These are phyloP conservation scores for Ophiostoma ulmi DNA, from an alignment of 2,329 filamentous ascomycete species.

Conservation along the genomic window DNA sequence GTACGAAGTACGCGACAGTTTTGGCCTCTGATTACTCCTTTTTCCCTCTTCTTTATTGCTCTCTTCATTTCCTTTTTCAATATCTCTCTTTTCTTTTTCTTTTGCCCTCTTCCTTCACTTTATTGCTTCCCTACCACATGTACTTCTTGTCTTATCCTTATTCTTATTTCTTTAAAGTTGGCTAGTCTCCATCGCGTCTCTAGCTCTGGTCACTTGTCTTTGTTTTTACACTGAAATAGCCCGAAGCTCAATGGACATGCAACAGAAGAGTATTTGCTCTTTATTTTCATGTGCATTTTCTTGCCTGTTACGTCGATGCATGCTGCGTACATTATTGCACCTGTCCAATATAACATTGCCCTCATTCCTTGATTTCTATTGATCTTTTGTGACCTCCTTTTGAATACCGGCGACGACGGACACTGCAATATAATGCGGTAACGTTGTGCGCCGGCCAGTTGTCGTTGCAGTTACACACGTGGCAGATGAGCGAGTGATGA, in stretches of 20 bases:
- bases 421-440: slow-evolving; percentile 1
- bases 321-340: too few relatives aligned
- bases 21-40: background rate
- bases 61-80: background rate
- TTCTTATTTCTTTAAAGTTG: background rate
- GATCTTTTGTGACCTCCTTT: background rate
- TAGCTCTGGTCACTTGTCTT: background rate
- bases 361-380: background rate
- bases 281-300: background rate
- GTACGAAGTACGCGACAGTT: background rate
- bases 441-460: background rate
- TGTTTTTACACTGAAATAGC: slow-evolving; percentile 6
- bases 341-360: background rate
- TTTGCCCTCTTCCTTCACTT: background rate
- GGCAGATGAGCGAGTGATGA: background rate
- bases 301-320: background rate
- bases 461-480: background rate
- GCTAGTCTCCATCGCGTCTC: background rate
- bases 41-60: background rate
- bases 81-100: background rate
- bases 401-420: background rate
- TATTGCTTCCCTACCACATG: background rate
- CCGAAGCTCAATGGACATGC: background rate
- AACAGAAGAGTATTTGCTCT: background rate
- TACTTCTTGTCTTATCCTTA: background rate